phyloP scores from a whole-genome alignment of 768 basidiomycete species.

The Panaeolus cyanescens region DNA sequence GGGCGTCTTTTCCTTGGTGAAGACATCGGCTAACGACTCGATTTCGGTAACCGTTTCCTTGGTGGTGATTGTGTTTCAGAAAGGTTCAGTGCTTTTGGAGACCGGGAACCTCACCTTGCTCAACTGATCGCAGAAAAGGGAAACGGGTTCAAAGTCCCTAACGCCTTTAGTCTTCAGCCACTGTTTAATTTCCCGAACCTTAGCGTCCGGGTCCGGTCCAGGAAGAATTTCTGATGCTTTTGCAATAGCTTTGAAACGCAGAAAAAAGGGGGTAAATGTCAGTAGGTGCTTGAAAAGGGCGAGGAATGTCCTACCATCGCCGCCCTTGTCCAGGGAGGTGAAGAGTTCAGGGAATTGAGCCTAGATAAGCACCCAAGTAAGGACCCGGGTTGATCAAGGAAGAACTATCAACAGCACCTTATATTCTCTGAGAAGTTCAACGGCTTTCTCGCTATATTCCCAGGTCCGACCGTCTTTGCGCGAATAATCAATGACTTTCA shows the following conservation, averaged over 20 bases:
- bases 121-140: slow-evolving; percentile 89
- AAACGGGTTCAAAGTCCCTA: slow-evolving; percentile 89
- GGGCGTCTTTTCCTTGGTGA: slow-evolving; percentile 60
- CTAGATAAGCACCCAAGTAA: too few relatives aligned
- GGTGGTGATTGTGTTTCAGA: too few relatives aligned
- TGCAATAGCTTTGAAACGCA: slow-evolving; percentile 63
- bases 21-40: slow-evolving; percentile 71
- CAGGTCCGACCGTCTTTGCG: slow-evolving; percentile 81
- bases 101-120: slow-evolving; percentile 59
- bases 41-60: slow-evolving; percentile 83
- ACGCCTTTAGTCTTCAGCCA: slow-evolving; percentile 92
- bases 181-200: slow-evolving; percentile 72
- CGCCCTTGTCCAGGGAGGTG: slow-evolving; percentile 62
- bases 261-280: slow-evolving; percentile 8
- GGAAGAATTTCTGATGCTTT: slow-evolving; percentile 61
- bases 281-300: neutral
- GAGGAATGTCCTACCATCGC: slow-evolving; percentile 58
- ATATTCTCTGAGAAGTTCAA: slow-evolving; percentile 82
- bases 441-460: slow-evolving; percentile 92
- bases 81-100: neutral
- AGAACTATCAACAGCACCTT: slow-evolving; percentile 46
- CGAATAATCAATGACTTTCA: slow-evolving; percentile 94
- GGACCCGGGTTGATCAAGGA: slow-evolving; percentile 5
- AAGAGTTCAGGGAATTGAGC: slow-evolving; percentile 85
- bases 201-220: slow-evolving; percentile 61